Conservation (phyloP, 768 basidiomycete genomes). For the Boletus rex-veris region DNA sequence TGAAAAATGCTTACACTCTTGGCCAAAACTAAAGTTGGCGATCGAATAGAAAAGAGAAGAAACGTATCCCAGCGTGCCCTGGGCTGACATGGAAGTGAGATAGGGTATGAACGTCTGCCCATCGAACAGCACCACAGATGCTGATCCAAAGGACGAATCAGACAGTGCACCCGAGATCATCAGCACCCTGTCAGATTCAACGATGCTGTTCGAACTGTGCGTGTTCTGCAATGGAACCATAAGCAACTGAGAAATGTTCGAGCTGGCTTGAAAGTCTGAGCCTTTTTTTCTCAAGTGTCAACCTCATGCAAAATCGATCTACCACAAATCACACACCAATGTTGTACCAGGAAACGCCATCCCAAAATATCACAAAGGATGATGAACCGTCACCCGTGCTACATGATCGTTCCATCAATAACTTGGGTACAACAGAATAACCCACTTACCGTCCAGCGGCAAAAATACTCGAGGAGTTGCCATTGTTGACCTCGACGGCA, state of each 20-base stretch:
- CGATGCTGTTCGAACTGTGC: slow-evolving; percentile 65
- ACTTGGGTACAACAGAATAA: neutral
- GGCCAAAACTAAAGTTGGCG: slow-evolving; percentile 68
- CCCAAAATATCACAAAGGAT: slow-evolving; percentile 81
- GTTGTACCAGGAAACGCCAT: slow-evolving; percentile 72
- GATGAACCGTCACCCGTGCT: slow-evolving; percentile 57
- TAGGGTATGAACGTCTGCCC: slow-evolving; percentile 82
- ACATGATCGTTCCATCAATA: neutral
- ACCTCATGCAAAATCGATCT: neutral
- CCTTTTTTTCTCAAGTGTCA: slow-evolving; percentile 41
- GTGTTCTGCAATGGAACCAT: slow-evolving; percentile 87
- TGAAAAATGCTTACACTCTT: slow-evolving; percentile 51
- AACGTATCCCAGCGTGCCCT: slow-evolving; percentile 67
- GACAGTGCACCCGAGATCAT: slow-evolving; percentile 80
- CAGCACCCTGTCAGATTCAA: slow-evolving; percentile 84
- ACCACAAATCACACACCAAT: slow-evolving; percentile 44
- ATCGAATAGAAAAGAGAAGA: slow-evolving; percentile 83
- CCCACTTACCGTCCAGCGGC: slow-evolving; percentile 78
- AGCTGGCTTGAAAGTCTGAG: slow-evolving; percentile 50
- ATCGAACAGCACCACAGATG: slow-evolving; percentile 85
- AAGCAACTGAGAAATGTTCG: slow-evolving; percentile 74
- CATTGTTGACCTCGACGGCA: slow-evolving; percentile 80
- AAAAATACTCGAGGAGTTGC: slow-evolving; percentile 81
- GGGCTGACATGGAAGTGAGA: slow-evolving; percentile 59
- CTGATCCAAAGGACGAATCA: slow-evolving; percentile 69